Percentiles rank a stretch among this genome's conserved stretches.
Evolutionary conservation across 1,284 basidiomycete genomes (phyloP).

Genomic region (Apiotrichum akiyoshidainum): DNA sequence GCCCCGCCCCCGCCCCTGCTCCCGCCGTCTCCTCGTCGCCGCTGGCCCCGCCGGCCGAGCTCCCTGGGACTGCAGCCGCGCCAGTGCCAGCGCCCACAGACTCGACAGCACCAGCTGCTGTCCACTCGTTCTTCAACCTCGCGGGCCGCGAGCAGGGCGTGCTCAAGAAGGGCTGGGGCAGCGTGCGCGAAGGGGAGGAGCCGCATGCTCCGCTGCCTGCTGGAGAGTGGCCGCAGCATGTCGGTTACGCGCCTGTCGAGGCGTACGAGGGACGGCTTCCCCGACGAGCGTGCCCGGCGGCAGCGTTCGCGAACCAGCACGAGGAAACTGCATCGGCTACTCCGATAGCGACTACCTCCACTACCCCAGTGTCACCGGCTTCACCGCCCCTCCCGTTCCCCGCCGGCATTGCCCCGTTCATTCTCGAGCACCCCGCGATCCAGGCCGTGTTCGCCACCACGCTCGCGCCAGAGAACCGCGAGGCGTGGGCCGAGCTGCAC

Average conservation of each 20-base stretch:
- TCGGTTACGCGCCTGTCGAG: neutral
- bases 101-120: neutral
- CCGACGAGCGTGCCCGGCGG: neutral
- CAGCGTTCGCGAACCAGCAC: neutral
- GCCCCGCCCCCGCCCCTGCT: neutral
- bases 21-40: neutral
- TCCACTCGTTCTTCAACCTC: constrained; percentile 36
- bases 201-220: constrained; percentile 29
- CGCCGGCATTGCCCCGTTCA: constrained; percentile 14
- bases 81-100: neutral
- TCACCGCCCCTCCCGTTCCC: neutral
- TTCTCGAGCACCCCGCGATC: constrained; percentile 35
- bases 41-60: no score
- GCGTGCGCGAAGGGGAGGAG: constrained; percentile 34
- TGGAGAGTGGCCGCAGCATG: constrained; percentile 28
- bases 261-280: neutral
- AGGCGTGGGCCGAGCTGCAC: constrained; percentile 74
- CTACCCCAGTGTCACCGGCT: neutral
- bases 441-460: constrained; percentile 15
- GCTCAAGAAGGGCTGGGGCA: constrained; percentile 41
- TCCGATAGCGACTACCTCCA: no score
- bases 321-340: no score
- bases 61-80: neutral
- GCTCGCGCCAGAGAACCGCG: constrained; percentile 36
- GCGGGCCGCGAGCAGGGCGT: constrained; percentile 12